These are phyloP conservation scores for Takakia lepidozioides DNA, from an alignment of 225 moss, liverwort and hornwort genomes.

Conservation along the genomic window DNA sequence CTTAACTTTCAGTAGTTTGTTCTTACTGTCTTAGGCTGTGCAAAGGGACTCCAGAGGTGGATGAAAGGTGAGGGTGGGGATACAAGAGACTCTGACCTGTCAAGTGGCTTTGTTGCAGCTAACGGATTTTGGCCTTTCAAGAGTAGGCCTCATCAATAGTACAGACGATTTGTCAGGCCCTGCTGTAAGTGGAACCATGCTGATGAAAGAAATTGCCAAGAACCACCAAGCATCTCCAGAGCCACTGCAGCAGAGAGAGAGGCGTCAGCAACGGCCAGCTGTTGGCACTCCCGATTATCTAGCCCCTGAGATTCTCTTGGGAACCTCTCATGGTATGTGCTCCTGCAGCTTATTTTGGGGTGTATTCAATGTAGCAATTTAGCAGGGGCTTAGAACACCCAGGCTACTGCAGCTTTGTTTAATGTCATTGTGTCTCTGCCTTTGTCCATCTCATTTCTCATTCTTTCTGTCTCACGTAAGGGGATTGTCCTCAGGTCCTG, in stretches of 20 bases:
- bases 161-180: constrained; percentile 98
- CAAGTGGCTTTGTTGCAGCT: constrained; percentile 83
- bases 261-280: constrained; percentile 93
- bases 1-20: too few species aligned
- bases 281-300: constrained; percentile 98
- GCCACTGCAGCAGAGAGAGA: constrained; percentile 78
- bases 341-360: too few species aligned
- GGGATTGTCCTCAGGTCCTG: constrained; percentile 72
- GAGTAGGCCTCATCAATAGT: constrained; percentile 99
- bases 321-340: constrained; percentile 84
- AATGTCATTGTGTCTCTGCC: too few species aligned
- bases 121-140: constrained; percentile 99
- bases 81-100: too few species aligned
- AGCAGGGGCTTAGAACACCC: too few species aligned
- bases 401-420: too few species aligned
- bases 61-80: too few species aligned
- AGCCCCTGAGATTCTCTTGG: constrained; percentile 97
- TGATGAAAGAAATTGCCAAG: constrained; percentile 65
- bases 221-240: constrained; percentile 49
- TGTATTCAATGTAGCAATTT: too few species aligned
- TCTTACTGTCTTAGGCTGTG: too few species aligned
- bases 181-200: constrained; percentile 56
- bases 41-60: too few species aligned
- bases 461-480: too few species aligned
- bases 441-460: too few species aligned